These are phyloP conservation scores for Balansia obtecta DNA, from an alignment of 2,329 filamentous ascomycete species.

Conservation along the genomic window DNA sequence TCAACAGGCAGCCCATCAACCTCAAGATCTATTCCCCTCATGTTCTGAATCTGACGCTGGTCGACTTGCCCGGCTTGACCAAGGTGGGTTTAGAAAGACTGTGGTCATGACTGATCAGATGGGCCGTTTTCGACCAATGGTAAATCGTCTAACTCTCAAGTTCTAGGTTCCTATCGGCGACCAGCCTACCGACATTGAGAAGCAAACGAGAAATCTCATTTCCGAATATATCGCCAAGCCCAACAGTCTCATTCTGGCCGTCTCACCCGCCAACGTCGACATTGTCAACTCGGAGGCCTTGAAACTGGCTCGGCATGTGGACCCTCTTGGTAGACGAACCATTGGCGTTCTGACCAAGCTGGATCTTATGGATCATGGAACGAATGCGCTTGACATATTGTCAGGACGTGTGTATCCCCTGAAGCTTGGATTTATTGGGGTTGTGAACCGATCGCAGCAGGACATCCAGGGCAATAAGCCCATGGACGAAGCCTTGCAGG, in stretches of 20 bases:
- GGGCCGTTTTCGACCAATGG: conserved; percentile 4
- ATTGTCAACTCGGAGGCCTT: conserved; percentile 96
- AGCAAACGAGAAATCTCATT: conserved; percentile 92
- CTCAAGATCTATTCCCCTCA: conserved; percentile 97
- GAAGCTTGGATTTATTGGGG: conserved; percentile 94
- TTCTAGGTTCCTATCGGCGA: conserved; percentile 84
- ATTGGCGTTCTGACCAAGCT: conserved; percentile 96
- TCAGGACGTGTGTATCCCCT: conserved; percentile 92
- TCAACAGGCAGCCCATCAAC: conserved; percentile 95
- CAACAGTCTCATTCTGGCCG: conserved; percentile 93
- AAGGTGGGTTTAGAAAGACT: conserved; percentile 46
- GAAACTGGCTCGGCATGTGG: conserved; percentile 93
- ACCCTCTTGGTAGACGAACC: conserved; percentile 84
- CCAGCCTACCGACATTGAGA: conserved; percentile 95
- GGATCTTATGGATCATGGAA: conserved; percentile 97
- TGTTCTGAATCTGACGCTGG: conserved; percentile 89
- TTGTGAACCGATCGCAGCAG: conserved; percentile 95
- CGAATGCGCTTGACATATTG: conserved; percentile 94
- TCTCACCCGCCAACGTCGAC: conserved; percentile 95
- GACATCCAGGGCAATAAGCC: conserved; percentile 94
- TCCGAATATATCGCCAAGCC: conserved; percentile 98
- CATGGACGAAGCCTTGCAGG: conserved; percentile 80
- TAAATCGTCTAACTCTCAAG: background rate
- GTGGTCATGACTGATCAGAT: conserved; percentile 6
- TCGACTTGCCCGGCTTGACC: conserved; percentile 89